Base-by-base conservation (phyloP, 2,329 filamentous ascomycete genomes). In the Fusarium buharicum region DNA sequence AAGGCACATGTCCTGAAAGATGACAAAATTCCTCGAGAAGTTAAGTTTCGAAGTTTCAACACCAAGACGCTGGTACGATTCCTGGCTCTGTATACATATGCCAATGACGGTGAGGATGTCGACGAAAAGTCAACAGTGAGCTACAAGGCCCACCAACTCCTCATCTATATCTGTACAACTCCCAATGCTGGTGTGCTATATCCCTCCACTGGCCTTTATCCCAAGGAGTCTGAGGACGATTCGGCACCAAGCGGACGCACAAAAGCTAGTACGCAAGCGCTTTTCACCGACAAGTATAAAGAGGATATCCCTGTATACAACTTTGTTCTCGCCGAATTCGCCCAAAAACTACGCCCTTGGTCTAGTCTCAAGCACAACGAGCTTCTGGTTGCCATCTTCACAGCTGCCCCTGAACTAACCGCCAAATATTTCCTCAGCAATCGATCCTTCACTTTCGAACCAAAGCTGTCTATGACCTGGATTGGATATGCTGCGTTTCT, bases 381-480 rank as follows among this genome's bases (percentile, higher is more conserved):
- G 67, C 83, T 99, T 10, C 78, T 97, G 2, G 79, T 94, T 5
- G 83, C 88, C 4, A 92, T 96, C 30, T 96, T 99, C 72, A 83
- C 82, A 60, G 86, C 86, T 8, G 91, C 90, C 0, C 94, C 96
- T 1, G 95, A 98, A 75, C 82, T 98, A 4, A 86, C 96, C 2
- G 90, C 92, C 38, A 88, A 93, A 70, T 99, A 96, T 74, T 98
- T 97, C 72, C 82, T 87, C 38, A 88, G 86, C 72, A 93, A 92
- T 71, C 88, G 85, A 58, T 86, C 89, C 50, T 95, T 98, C 70
- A 86, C 89, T 0, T 92, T 96, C 62, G 93, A 98, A 37, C 93
- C 95, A 0, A 98, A 97, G 72, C 82, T 96, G 6, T 95, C 93
- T 4, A 89, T 93, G 39, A 95, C 93, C 0, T 99, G 95, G 95